Conservation (phyloP, 495 filamentous ascomycete genomes). For the Aspergillus affinis region DNA sequence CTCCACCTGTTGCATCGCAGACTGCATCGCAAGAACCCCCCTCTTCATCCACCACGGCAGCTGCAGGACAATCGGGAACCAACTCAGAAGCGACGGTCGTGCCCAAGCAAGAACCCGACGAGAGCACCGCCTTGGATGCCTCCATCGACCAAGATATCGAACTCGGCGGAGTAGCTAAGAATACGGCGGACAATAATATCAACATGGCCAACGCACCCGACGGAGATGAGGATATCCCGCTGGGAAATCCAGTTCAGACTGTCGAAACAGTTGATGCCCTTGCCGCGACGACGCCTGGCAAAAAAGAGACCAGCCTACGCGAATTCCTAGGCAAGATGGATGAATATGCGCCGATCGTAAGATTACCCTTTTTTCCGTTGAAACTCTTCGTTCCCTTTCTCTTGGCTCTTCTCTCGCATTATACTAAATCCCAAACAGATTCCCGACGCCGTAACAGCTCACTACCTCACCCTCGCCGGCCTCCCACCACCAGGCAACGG, state of each 20-base stretch:
- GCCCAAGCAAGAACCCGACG: conserved; percentile 32
- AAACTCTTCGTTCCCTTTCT: conserved; percentile 1
- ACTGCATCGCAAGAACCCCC: conserved; percentile 17
- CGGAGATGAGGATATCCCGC: conserved; percentile 17
- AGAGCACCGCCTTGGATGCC: conserved; percentile 28
- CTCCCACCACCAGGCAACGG: conserved; percentile 82
- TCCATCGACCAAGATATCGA: conserved; percentile 49
- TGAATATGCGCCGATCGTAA: conserved; percentile 94
- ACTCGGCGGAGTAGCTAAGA: conserved; percentile 32
- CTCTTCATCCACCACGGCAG: conserved; percentile 14
- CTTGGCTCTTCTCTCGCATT: background rate
- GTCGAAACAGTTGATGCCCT: conserved; percentile 28
- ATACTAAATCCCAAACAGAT: conserved; percentile 57
- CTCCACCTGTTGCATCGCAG: conserved; percentile 12
- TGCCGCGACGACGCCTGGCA: conserved; percentile 56
- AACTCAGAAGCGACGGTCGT: conserved; percentile 28
- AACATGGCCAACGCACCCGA: conserved; percentile 19
- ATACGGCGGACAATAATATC: conserved; percentile 11
- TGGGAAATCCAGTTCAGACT: conserved; percentile 23
- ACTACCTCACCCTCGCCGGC: conserved; percentile 94
- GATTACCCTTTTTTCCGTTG: conserved; percentile 26
- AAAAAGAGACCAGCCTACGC: conserved; percentile 86
- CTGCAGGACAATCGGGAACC: conserved; percentile 4
- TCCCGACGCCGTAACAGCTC: conserved; percentile 94
- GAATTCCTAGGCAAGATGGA: conserved; percentile 97